Base-by-base conservation (phyloP, 805 yeast species). In the Cyberlindnera sargentensis region DNA sequence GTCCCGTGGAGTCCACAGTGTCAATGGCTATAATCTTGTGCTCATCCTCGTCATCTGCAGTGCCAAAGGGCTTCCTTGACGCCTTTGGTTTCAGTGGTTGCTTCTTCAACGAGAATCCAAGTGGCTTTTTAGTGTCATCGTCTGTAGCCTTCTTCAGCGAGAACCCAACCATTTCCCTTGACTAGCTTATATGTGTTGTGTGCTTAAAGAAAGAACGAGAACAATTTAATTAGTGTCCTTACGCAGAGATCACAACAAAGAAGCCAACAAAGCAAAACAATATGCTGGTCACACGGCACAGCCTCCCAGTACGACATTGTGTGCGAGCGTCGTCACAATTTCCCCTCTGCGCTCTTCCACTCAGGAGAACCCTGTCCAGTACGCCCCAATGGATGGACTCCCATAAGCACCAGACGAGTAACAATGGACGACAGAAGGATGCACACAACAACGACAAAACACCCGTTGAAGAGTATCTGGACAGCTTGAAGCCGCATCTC, bases 51-150 rank as follows among this genome's bases (percentile, higher is more conserved):
- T 57, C 56, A 5, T 47, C 49, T 9, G 31, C 20, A 8, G 42
- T 27, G 2, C 53, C 51, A 45, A 57, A 57, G 6, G 54, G 37
- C n/a, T 42, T 48, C 31, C 15, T 41, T 27, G n/a, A 44, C 37
- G 35, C 38, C 45, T n/a, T 30, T 38, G 10, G 32, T 4, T 20
- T 24, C 8, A 11, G 31, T 25, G 37, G 34, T 36, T 44, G 45
- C 32, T 55, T 56, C 49, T 60, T 64, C 39, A 67, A 34, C 0
- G 67, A 58, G 39, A 67, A 66, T 8, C 65, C 67, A 15, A 62
- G 43, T 28, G 56, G 46, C 15, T 36, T 27, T 37, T 33, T 37
- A 15, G 31, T 38, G 3, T 47, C 31, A 6, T 31, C 27, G 6
- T 29, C 47, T 2, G 45, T 54, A 10, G 57, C 55, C 40, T 61